Base-by-base conservation (phyloP, 1,139 yeast species). In the Magnusiomyces paraingens region DNA sequence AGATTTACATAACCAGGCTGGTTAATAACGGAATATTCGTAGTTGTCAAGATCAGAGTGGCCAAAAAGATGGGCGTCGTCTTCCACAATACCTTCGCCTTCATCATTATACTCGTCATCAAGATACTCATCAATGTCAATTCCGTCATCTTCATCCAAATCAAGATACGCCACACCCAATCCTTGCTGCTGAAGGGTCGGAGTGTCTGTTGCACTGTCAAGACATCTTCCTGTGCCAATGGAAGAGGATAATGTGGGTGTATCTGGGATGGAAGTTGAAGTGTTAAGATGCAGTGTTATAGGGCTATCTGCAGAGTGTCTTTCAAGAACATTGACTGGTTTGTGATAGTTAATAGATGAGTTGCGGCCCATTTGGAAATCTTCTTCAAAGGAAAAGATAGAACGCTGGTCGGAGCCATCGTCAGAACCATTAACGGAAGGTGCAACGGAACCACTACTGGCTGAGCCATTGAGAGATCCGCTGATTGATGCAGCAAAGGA, bases 311-410 rank as follows among this genome's bases (percentile, higher is more conserved):
- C 8, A 26, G 32, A 5, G 32, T 26, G 32, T 26, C 32, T 26
- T 26, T 38, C 6, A 15, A 32, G 5, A 12, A 29, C 41, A 14
- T 45, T 21, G 22, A 38, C 6, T 15, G 51, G 42, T 26, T 49
- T 55, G 26, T 53, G 56, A 32, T 55, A 55, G 14, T 51, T 52
- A 11, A 55, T 51, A n/a, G 58, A 55, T 1, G 55, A 46, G 43
- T 47, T 55, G 36, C 58, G 50, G 22, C 58, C 56, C 42, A 53
- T 53, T 15, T 49, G 5, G 2, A 43, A 47, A 40, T 55, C 55
- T 47, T 55, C 58, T 52, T 55, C 58, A 53, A 55, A 55, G 12
- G 57, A 55, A 49, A 55, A 55, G 45, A 52, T 52, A 2, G 58
- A 55, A 22, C 50, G 53, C 22, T 26, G 38, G 44, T 55, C 58